phyloP scores from a whole-genome alignment of 2,329 filamentous ascomycete species.

The Diaporthe australafricana region DNA sequence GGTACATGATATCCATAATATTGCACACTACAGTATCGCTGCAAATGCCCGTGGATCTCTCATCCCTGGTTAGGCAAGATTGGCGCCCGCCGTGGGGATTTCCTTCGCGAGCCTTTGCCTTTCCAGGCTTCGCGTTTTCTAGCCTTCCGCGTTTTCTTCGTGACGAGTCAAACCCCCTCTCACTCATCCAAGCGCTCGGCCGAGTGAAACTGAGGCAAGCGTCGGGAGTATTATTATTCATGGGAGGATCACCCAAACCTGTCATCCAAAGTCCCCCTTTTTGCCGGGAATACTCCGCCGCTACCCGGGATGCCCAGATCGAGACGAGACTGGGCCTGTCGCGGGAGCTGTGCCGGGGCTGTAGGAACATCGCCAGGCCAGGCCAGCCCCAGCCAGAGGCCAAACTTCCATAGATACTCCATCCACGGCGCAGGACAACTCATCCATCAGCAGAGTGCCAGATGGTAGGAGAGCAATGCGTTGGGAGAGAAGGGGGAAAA shows the following conservation, averaged over 20 bases:
- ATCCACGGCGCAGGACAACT: conserved; percentile 2
- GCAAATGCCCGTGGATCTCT: background rate
- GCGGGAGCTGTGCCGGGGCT: background rate
- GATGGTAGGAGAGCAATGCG: background rate
- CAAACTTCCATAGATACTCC: conserved; percentile 12
- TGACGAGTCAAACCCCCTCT: conserved; percentile 12
- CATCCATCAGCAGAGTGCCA: background rate
- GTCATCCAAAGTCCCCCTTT: conserved; percentile 16
- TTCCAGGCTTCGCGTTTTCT: background rate
- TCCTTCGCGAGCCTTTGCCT: background rate
- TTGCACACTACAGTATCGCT: background rate
- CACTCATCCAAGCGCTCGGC: conserved; percentile 21
- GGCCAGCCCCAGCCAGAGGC: background rate
- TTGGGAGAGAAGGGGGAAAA: background rate
- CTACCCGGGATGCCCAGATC: conserved; percentile 15
- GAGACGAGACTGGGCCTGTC: background rate
- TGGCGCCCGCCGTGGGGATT: conserved; percentile 5
- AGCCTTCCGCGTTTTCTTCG: conserved; percentile 26
- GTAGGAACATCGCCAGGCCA: background rate
- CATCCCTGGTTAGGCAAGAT: conserved; percentile 9
- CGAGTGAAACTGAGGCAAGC: conserved; percentile 26
- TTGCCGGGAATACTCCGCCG: conserved; percentile 6
- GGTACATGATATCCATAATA: background rate
- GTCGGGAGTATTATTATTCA: conserved; percentile 5
- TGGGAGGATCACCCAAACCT: background rate